Evolutionary conservation across 1,139 yeast species (phyloP), one percentile per base, ranked within the genome.

Genomic region (Hyphopichia buzzinii): DNA sequence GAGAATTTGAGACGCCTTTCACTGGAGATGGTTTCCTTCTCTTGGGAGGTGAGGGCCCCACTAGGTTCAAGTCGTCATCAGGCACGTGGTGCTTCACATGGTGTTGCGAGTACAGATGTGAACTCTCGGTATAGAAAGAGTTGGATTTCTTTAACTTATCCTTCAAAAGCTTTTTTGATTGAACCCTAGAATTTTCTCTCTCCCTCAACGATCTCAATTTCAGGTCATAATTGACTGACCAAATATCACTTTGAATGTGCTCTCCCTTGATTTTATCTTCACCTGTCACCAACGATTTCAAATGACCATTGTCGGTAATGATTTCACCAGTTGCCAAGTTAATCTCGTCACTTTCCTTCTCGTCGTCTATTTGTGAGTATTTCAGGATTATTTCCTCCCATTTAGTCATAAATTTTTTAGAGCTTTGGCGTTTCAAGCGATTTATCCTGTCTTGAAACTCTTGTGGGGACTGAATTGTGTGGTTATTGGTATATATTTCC

Each of bases 261-360:
- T 26, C 25, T 22, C 39, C 38, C 28, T 47, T 36, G 36, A 41
- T 13, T 22, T 39, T 33, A 8, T 29, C 15, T 12, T 33, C 30
- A 23, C 43, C 36, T 11, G 40, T 40, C 32, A 44, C 44, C 33
- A 76, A 47, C 3, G 77, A 70, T 36, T 72, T 57, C 17, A 84
- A 47, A 54, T 84, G 92, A 2, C 92, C 92, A 39, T 75, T 73
- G 47, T 84, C 86, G 13, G 63, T 71, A 3, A 78, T 54, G 4
- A 84, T 72, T 35, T 70, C 64, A 2, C 89, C 88, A 0, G 86
- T 77, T 4, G 54, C 50, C 21, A 84, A 51, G 50, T 84, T 86
- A n/a, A 84, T 63, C 22, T 81, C 72, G 52, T 84, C 90, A 34
- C 86, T 83, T 42, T 78, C 81, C 11, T 62, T 57, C 2, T 64